Evolutionary conservation across 805 yeast species (phyloP).

Genomic region (Barnettozyma siamensis): DNA sequence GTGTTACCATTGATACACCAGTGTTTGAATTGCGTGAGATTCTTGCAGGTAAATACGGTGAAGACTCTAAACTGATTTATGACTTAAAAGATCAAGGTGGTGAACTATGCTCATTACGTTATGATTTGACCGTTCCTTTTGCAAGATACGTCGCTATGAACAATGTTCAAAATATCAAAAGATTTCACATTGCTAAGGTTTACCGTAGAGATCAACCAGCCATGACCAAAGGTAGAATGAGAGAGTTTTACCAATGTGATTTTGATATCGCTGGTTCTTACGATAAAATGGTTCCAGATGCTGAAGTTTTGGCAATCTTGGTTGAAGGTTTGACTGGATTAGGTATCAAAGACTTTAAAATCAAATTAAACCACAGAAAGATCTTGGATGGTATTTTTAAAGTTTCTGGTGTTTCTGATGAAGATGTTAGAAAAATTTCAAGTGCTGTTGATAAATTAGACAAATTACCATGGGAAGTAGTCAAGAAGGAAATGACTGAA

Average conservation of each 20-base stretch:
- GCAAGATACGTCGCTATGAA: slow-evolving; percentile 97
- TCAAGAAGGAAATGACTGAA: slow-evolving; percentile 82
- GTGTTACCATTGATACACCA: slow-evolving; percentile 97
- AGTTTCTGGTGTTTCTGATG: slow-evolving; percentile 90
- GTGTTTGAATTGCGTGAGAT: slow-evolving; percentile 95
- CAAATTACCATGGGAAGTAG: slow-evolving; percentile 92
- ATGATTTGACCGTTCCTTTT: slow-evolving; percentile 96
- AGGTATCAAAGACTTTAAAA: slow-evolving; percentile 84
- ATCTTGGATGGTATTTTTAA: slow-evolving; percentile 92
- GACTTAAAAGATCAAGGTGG: slow-evolving; percentile 99
- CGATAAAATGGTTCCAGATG: slow-evolving; percentile 94
- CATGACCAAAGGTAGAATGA: slow-evolving; percentile 99
- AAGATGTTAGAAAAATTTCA: slow-evolving; percentile 88
- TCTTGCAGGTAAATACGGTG: slow-evolving; percentile 96
- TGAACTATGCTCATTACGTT: slow-evolving; percentile 89
- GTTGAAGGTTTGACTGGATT: slow-evolving; percentile 81
- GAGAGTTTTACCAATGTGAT: slow-evolving; percentile 99
- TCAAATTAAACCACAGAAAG: slow-evolving; percentile 93
- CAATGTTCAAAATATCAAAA: slow-evolving; percentile 80
- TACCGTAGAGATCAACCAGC: slow-evolving; percentile 99
- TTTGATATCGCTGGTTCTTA: slow-evolving; percentile 92
- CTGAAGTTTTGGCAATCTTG: slow-evolving; percentile 75
- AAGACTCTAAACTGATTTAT: slow-evolving; percentile 93
- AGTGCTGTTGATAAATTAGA: slow-evolving; percentile 97
- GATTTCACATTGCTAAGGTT: slow-evolving; percentile 97